Percentiles rank a stretch among this genome's conserved stretches.
Conservation (phyloP, 768 basidiomycete species). For the Lyophyllum shimeji region DNA sequence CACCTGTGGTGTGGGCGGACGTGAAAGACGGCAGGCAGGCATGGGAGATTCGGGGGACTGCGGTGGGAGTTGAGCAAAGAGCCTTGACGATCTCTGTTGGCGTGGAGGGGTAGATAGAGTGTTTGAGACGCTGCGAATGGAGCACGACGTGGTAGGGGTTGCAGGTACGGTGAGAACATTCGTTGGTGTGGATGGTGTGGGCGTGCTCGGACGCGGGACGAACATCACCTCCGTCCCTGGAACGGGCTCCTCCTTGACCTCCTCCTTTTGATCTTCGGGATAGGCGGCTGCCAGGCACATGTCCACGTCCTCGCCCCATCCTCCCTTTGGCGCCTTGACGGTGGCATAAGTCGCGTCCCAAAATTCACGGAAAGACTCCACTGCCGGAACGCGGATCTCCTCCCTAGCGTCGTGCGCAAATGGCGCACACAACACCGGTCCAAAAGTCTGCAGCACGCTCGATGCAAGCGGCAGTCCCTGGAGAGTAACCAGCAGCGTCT, state of each 20-base stretch:
- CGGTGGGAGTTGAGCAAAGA: slow-evolving; percentile 8
- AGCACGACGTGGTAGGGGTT: slow-evolving; percentile 7
- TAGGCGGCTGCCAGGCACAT: slow-evolving; percentile 22
- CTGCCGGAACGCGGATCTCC: slow-evolving; percentile 42
- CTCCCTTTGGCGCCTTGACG: slow-evolving; percentile 38
- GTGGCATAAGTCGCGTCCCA: slow-evolving; percentile 54
- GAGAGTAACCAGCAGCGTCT: slow-evolving; percentile 53
- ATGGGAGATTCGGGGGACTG: slow-evolving; percentile 21
- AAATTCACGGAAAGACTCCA: slow-evolving; percentile 58
- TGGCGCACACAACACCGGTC: slow-evolving; percentile 53
- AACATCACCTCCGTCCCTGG: slow-evolving; percentile 4
- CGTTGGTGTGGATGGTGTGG: not conserved
- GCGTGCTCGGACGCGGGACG: slow-evolving; percentile 6
- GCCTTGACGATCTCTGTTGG: slow-evolving; percentile 14
- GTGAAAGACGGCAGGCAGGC: slow-evolving; percentile 14
- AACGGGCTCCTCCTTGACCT: not conserved
- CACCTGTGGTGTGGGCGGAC: slow-evolving; percentile 33
- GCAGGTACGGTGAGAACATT: not conserved
- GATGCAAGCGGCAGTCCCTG: slow-evolving; percentile 42
- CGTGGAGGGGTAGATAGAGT: slow-evolving; percentile 3
- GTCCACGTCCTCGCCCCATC: slow-evolving; percentile 54
- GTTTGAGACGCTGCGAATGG: not conserved
- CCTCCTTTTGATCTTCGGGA: not conserved
- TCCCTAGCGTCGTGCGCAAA: slow-evolving; percentile 47
- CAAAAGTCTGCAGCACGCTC: slow-evolving; percentile 45